Evolutionary conservation across 169 alveolate species (phyloP).

Genomic region (Plasmodium gallinaceum): DNA sequence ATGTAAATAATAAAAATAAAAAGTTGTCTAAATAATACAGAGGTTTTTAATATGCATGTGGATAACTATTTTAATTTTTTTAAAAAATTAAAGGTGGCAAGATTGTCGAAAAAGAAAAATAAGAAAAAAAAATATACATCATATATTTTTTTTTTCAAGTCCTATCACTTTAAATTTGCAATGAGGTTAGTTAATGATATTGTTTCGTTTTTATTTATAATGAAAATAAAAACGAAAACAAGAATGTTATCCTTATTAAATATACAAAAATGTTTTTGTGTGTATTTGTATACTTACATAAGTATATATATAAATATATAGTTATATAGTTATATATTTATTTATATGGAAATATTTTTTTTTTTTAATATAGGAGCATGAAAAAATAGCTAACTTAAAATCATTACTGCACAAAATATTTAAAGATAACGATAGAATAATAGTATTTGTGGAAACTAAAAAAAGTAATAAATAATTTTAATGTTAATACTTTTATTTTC

Average conservation of each 20-base stretch:
- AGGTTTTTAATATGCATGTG: conserved; percentile 46
- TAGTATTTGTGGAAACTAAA: conserved; percentile 80
- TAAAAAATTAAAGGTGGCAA: conserved; percentile 43
- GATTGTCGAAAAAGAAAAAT: conserved; percentile 21
- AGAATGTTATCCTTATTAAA: conserved; percentile 60
- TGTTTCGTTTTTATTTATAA: conserved; percentile 37
- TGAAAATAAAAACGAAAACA: conserved; percentile 19
- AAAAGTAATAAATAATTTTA: conserved; percentile 41
- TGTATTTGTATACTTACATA: neutral
- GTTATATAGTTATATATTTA: conserved; percentile 2
- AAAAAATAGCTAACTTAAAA: conserved; percentile 47
- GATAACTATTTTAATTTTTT: conserved; percentile 17
- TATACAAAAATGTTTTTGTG: conserved; percentile 5
- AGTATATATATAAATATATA: neutral
- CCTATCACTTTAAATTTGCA: conserved; percentile 78
- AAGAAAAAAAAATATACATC: conserved; percentile 10
- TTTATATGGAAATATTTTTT: conserved; percentile 10
- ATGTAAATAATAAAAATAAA: conserved; percentile 3
- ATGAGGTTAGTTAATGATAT: conserved; percentile 77
- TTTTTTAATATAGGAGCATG: conserved; percentile 63
- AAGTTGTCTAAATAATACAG: neutral
- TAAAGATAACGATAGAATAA: conserved; percentile 64
- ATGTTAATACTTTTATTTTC: no score
- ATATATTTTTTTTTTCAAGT: conserved; percentile 30
- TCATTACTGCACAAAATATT: conserved; percentile 62